These are phyloP conservation scores for Clonostachys rhizophaga DNA, from an alignment of 2,329 filamentous ascomycete species.

Conservation along the genomic window DNA sequence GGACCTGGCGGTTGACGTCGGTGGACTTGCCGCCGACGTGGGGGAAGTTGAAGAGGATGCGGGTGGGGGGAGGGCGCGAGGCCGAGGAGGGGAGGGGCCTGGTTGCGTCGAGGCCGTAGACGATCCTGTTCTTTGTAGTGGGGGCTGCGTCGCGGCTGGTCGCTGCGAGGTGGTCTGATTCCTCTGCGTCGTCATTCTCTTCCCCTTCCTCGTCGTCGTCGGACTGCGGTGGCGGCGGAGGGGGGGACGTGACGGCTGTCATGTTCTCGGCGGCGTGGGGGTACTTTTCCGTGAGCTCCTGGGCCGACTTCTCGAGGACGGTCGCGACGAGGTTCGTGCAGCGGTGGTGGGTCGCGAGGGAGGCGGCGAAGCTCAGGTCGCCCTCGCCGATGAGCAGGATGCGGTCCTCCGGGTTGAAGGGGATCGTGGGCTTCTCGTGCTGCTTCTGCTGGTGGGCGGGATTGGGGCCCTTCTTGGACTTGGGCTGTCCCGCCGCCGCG, in stretches of 20 bases:
- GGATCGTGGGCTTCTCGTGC: slow-evolving; percentile 47
- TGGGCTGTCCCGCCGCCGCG: slow-evolving; percentile 5
- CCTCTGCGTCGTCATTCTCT: slow-evolving; percentile 8
- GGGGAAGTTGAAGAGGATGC: slow-evolving; percentile 93
- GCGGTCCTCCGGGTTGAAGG: slow-evolving; percentile 60
- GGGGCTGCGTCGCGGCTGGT: neutral
- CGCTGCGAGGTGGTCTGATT: slow-evolving; percentile 5
- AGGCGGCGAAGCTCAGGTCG: slow-evolving; percentile 73
- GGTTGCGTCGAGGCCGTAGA: slow-evolving; percentile 64
- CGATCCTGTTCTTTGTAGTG: slow-evolving; percentile 28
- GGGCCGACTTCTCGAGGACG: slow-evolving; percentile 53
- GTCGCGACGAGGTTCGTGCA: slow-evolving; percentile 67
- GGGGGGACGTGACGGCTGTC: slow-evolving; percentile 32
- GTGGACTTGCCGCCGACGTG: slow-evolving; percentile 90
- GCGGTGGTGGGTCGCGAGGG: slow-evolving; percentile 60
- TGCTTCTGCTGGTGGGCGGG: slow-evolving; percentile 13
- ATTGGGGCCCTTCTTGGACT: slow-evolving; percentile 4
- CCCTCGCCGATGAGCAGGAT: slow-evolving; percentile 78
- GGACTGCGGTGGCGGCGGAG: slow-evolving; percentile 10
- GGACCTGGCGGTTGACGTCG: slow-evolving; percentile 91
- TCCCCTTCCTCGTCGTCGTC: slow-evolving; percentile 6
- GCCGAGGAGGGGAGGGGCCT: slow-evolving; percentile 48
- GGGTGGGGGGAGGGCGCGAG: slow-evolving; percentile 53
- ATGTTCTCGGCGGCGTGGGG: slow-evolving; percentile 63
- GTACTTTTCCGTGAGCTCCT: slow-evolving; percentile 66